Evolutionary conservation across 108 stramenopile species (phyloP), one percentile per base, ranked within the genome.

Genomic region (Nitzschia sp.): DNA sequence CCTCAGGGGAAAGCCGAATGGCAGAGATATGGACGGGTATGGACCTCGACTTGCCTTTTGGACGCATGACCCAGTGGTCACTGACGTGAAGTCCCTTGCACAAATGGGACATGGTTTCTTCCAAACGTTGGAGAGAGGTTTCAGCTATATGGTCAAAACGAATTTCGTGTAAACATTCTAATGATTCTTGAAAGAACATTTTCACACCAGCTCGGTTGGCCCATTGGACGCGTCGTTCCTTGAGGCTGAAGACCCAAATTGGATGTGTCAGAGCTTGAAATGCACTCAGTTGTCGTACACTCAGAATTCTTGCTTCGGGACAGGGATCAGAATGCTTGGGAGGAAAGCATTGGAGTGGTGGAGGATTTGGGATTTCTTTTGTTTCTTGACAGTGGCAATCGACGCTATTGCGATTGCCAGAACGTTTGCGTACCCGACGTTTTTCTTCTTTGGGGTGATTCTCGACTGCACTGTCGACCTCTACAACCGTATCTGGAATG

Each of bases 161-260:
- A 8, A 75, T 69, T 19, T 53, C 19, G 11, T 65, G 71, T 5
- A 80, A 40, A 1, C 41, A 41, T 9, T 71, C 75, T 10, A 75
- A 51, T 10, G 57, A 61, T 2, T 63, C 24, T 11, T 75, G 65
- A 50, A 68, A 53, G 75, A 75, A 80, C 12, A 76, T 17, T 11
- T 64, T 25, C 11, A 71, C 17, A 6, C 61, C 80, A 0, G 59
- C 63, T 10, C 43, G 10, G 57, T 80, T 80, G 63, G 75, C 65
- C 80, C 80, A 80, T 6, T 53, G 71, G 57, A 76, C 67, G 6
- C 38, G 29, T n/a, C 64, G 43, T n/a, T 62, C 42, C 26, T 56
- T 46, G 40, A 76, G 43, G 50, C 76, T 75, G 53, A 80, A 80
- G 2, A 80, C 65, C 70, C 71, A 80, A 3, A 80, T 37, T 12